Base-by-base conservation (phyloP, 202 grass and related monocot genomes). In the Schoenoplectus triqueter region DNA sequence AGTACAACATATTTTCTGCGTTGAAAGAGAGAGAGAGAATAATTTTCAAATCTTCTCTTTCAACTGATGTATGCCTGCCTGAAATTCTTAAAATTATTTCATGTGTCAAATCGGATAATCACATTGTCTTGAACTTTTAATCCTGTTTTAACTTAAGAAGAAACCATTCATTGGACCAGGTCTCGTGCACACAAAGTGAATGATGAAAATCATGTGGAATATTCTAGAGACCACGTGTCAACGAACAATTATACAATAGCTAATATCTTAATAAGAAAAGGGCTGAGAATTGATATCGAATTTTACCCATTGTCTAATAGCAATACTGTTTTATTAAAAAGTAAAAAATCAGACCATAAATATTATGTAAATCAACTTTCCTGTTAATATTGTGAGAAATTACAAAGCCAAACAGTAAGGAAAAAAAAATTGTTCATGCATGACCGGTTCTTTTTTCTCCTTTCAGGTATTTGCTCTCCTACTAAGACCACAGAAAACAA, bases 391-490 rank as follows among this genome's bases (percentile, higher is more conserved):
- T 62, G n/a, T 18, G 0, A 52, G 15, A 47, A 71, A 71, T 47
- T 48, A 5, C 2, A 48, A 17, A 47, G 8, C 59, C 0, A n/a
- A 46, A 71, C 2, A 66, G 31, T 1, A 66, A 66, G 20, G 31
- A 31, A 31, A 31, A 46, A 4, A 55, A 76, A 76, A 39, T 13
- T 39, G 21, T 76, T 76, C 51, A 76, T 39, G 10, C 20, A 75
- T 81, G 45, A 62, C 15, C 51, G 62, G 40, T 62, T 62, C 17
- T 45, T 64, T 21, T 5, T 39, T 51, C 10, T 22, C 10, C 3
- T 48, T 77, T 51, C 81, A 90, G 94, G 87, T 97, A 66, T 92
- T 97, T 45, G 92, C 94, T 19, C 70, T 97, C 55, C 82, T 97
- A 48, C 63, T 92, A 10, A 82, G 94, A 72, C 92, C 94, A 5